These are phyloP conservation scores for Stachybotrys elegans DNA, from an alignment of 2,329 filamentous ascomycete genomes.

Conservation along the genomic window DNA sequence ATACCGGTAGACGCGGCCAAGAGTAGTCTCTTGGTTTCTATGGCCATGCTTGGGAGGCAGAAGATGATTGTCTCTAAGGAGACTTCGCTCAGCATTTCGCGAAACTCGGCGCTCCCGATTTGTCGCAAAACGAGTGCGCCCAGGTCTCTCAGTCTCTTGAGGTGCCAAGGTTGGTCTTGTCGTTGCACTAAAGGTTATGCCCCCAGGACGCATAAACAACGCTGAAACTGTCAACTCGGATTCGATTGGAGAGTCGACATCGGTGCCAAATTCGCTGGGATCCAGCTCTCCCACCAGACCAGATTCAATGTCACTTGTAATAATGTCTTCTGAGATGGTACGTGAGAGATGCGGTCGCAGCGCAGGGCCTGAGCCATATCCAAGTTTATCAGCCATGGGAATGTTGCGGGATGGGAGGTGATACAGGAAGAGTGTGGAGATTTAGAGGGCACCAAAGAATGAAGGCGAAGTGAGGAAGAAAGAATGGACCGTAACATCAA, in stretches of 20 bases:
- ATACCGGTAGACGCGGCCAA: background rate
- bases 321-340: background rate
- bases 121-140: background rate
- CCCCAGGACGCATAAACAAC: background rate
- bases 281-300: background rate
- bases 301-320: background rate
- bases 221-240: background rate
- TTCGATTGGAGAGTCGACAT: background rate
- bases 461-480: too few relatives aligned
- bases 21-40: background rate
- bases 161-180: background rate
- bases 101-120: background rate
- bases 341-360: too few relatives aligned
- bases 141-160: background rate
- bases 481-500: too few relatives aligned
- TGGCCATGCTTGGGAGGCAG: background rate
- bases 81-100: conserved; percentile 10
- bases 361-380: too few relatives aligned
- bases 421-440: too few relatives aligned
- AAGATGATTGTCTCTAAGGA: conserved; percentile 14
- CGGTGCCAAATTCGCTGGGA: background rate
- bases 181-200: background rate
- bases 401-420: too few relatives aligned
- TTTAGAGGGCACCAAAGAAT: too few relatives aligned
- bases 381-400: too few relatives aligned